phyloP scores from a whole-genome alignment of 2,329 filamentous ascomycete species.

The Tolypocladium inflatum region DNA sequence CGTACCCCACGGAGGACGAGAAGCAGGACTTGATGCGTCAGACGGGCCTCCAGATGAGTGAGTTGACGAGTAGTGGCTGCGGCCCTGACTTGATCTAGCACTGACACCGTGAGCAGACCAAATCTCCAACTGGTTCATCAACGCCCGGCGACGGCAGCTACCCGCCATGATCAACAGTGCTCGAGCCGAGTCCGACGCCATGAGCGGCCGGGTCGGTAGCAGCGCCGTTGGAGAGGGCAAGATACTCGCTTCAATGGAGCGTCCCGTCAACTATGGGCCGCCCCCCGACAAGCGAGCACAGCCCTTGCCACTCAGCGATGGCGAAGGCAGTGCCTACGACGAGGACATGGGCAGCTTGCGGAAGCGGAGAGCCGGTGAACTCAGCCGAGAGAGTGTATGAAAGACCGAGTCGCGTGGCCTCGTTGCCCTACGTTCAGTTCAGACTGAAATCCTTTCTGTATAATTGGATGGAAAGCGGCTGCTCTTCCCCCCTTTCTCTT shows the following conservation, averaged over 20 bases:
- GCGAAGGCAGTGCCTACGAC: conserved; percentile 33
- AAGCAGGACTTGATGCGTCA: conserved; percentile 71
- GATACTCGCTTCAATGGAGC: conserved; percentile 28
- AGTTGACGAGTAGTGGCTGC: conserved; percentile 24
- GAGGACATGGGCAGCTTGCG: conserved; percentile 28
- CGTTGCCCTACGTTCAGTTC: neutral
- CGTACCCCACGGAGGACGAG: conserved; percentile 81
- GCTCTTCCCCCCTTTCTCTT: neutral
- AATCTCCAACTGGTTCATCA: conserved; percentile 78
- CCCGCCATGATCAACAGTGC: conserved; percentile 50
- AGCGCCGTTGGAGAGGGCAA: conserved; percentile 20
- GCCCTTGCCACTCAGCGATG: conserved; percentile 34
- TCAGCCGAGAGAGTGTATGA: conserved; percentile 38
- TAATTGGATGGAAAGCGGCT: neutral
- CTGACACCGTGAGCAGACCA: conserved; percentile 36
- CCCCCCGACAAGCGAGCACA: conserved; percentile 18
- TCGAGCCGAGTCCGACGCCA: conserved; percentile 39
- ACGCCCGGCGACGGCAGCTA: conserved; percentile 58
- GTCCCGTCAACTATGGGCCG: conserved; percentile 5
- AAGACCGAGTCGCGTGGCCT: neutral
- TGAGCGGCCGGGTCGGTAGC: conserved; percentile 19
- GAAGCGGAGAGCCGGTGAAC: conserved; percentile 21
- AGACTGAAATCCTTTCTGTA: no score
- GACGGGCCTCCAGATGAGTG: conserved; percentile 72
- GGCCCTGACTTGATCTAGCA: neutral